phyloP scores from a whole-genome alignment of 768 basidiomycete genomes.

The Tricholoma sp. region DNA sequence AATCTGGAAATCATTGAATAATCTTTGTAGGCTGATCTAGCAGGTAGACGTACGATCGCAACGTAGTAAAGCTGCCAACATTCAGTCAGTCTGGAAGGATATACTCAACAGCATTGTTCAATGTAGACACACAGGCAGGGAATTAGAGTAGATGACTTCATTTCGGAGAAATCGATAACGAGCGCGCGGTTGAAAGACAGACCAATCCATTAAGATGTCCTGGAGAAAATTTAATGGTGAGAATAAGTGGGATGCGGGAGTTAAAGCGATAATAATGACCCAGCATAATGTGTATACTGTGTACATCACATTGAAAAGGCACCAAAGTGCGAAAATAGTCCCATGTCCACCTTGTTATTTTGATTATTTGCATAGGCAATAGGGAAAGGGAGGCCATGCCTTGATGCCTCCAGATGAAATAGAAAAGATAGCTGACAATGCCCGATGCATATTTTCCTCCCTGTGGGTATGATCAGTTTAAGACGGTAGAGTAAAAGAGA shows the following conservation, averaged over 20 bases:
- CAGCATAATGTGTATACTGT: slow-evolving; percentile 73
- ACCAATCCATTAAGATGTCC: slow-evolving; percentile 4
- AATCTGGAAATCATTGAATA: not conserved
- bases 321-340: slow-evolving; percentile 61
- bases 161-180: slow-evolving; percentile 60
- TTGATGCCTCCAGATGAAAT: slow-evolving; percentile 73
- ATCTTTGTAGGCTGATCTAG: not conserved
- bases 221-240: not conserved
- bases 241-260: not conserved
- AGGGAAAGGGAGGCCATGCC: slow-evolving; percentile 31
- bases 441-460: slow-evolving; percentile 80
- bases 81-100: not conserved
- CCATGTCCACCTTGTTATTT: slow-evolving; percentile 26
- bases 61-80: slow-evolving; percentile 68
- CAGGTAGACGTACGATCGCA: slow-evolving; percentile 53
- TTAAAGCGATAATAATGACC: slow-evolving; percentile 42
- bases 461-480: slow-evolving; percentile 30
- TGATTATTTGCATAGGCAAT: not conserved
- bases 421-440: slow-evolving; percentile 61
- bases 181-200: slow-evolving; percentile 69
- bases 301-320: slow-evolving; percentile 56
- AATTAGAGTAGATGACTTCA: slow-evolving; percentile 68
- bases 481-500: not conserved
- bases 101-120: not conserved
- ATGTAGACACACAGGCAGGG: slow-evolving; percentile 43